Evolutionary conservation across 495 filamentous ascomycete genomes (phyloP), one percentile per base, ranked within the genome.

Genomic region (Extremus antarcticus): DNA sequence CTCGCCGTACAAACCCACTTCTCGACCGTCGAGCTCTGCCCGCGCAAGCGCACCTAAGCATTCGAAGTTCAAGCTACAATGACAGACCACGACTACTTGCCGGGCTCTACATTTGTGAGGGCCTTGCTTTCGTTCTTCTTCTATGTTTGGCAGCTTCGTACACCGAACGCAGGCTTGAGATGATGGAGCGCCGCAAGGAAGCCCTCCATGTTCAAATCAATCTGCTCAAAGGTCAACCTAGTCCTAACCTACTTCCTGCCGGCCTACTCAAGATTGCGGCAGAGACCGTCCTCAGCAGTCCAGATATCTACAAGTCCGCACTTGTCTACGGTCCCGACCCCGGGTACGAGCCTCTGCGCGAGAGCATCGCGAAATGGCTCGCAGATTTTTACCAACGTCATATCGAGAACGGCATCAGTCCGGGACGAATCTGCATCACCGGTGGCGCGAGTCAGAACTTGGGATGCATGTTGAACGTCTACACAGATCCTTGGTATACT

Each of bases 381-480:
- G 73, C 69, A 0, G 50, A 58, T 0, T 84, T 82, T 58, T 94
- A 90, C 55, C 63, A 66, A 24, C 74, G 77, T 0, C 47, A 47
- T 11, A 15, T 23, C 23, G 25, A 19, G 3, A 9, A 21, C 15
- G 21, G 47, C 0, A 51, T 59, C 43, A 41, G 48, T 1, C 2
- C 46, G n/a, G 74, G 79, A 3, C 75, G 87, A 43, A 84, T 95
- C 45, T 84, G 82, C 66, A 84, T 96, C 63, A 87, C 89, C 0
- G 84, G 87, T 29, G 90, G 81, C 15, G 90, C 90, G 1, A 81
- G 76, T 49, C 87, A 91, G 68, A 86, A 80, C 62, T 68, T 95
- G 8, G 85, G 83, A 1, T 82, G 76, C 57, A 68, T 90, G 2
- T 71, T 96, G 24, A 76, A 81, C 62, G 79, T 81, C 17, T 94